Evolutionary conservation across 495 filamentous ascomycete species (phyloP).

Genomic region (Tuber microsphaerosporum): DNA sequence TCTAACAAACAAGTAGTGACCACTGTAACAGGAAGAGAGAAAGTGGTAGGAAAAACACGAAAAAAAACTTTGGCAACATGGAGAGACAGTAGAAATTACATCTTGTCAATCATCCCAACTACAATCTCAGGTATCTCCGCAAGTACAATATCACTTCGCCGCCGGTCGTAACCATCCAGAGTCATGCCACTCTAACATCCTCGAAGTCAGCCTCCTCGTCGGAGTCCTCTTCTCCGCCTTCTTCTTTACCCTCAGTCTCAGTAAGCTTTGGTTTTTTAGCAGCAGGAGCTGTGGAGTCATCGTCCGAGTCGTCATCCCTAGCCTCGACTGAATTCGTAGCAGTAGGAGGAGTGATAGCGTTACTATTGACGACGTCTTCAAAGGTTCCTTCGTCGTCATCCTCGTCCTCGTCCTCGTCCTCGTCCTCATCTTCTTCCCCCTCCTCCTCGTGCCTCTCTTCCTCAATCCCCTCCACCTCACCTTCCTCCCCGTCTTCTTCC

Average conservation of each 20-base stretch:
- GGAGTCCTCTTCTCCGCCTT: conserved; percentile 44
- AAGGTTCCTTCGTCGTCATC: conserved; percentile 44
- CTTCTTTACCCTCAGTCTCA: conserved; percentile 44
- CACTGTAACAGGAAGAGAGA: not conserved
- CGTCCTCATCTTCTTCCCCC: conserved; percentile 47
- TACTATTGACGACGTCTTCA: conserved; percentile 37
- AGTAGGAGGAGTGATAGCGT: conserved; percentile 28
- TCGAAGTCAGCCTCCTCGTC: conserved; percentile 60
- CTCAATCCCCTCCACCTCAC: conserved; percentile 24
- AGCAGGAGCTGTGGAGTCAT: conserved; percentile 45
- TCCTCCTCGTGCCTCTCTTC: conserved; percentile 46
- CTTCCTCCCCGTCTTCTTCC: conserved; percentile 43
- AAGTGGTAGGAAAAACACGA: not conserved
- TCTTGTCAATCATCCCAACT: not conserved
- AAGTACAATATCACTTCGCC: not conserved
- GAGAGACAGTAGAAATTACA: conserved; percentile 2
- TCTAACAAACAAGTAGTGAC: not conserved
- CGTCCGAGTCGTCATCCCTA: conserved; percentile 42
- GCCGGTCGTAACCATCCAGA: not conserved
- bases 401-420: conserved; percentile 50
- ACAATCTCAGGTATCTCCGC: not conserved
- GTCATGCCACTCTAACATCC: conserved; percentile 45
- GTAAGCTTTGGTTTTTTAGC: conserved; percentile 54
- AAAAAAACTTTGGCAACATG: not conserved
- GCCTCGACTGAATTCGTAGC: conserved; percentile 8